Percentiles rank a stretch among this genome's conserved stretches.
Conservation (phyloP, 306 rosid species). For the Quercus suber region DNA sequence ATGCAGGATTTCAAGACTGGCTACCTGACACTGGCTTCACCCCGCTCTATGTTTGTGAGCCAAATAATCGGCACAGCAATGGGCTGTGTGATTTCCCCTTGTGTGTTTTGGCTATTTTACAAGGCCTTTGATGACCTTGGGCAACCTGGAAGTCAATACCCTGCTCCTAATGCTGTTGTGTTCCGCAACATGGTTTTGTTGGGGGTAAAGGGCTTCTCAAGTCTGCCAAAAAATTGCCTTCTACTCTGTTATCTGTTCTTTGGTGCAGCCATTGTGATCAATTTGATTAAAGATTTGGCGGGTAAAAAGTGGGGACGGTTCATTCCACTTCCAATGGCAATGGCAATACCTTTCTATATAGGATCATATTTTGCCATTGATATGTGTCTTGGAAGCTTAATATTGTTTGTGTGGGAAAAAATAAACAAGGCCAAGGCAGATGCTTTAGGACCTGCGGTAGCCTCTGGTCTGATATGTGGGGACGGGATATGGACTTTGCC, state of each 20-base stretch:
- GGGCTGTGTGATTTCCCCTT: constrained; percentile 12
- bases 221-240: constrained; percentile 13
- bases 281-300: not conserved
- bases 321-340: constrained; percentile 9
- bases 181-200: not conserved
- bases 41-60: constrained; percentile 13
- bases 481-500: constrained; percentile 12
- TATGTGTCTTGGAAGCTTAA: constrained; percentile 10
- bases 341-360: constrained; percentile 14
- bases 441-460: constrained; percentile 5
- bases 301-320: constrained; percentile 1
- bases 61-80: constrained; percentile 9
- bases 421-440: not conserved
- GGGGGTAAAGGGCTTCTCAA: constrained; percentile 8
- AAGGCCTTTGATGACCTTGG: constrained; percentile 7
- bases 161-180: not conserved
- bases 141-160: not conserved
- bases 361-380: constrained; percentile 16
- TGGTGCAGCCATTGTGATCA: not conserved
- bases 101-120: constrained; percentile 17
- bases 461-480: constrained; percentile 16
- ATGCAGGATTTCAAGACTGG: constrained; percentile 21
- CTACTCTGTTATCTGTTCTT: not conserved
- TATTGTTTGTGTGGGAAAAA: not conserved
- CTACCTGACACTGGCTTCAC: constrained; percentile 16